These are phyloP conservation scores for Suhomyces coccinellae DNA, from an alignment of 1,139 yeast species.

Conservation along the genomic window DNA sequence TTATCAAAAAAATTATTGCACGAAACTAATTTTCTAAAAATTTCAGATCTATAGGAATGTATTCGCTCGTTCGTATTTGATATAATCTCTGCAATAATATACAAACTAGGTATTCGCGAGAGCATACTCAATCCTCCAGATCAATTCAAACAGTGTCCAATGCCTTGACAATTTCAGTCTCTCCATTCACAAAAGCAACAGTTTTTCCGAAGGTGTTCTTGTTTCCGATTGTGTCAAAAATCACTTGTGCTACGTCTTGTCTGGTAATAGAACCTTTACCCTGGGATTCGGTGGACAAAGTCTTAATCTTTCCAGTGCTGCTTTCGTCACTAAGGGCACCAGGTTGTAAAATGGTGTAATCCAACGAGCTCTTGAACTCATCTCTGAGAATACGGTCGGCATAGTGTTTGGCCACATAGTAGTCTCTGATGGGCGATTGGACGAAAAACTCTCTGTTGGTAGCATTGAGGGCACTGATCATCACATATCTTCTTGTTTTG, in stretches of 20 bases:
- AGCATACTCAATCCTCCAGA: background rate
- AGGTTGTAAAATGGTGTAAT: constrained; percentile 56
- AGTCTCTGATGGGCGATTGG: constrained; percentile 32
- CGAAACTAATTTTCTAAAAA: no score
- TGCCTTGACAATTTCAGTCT: background rate
- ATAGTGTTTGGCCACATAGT: constrained; percentile 55
- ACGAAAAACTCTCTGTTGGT: constrained; percentile 43
- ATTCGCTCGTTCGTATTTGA: no score
- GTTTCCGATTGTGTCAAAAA: constrained; percentile 23
- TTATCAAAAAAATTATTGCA: no score
- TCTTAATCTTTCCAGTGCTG: constrained; percentile 38
- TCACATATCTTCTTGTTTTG: constrained; percentile 47
- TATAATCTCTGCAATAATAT: no score
- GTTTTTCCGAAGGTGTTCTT: constrained; percentile 28
- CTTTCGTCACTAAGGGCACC: constrained; percentile 40
- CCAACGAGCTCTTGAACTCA: constrained; percentile 36
- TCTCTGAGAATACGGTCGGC: constrained; percentile 51
- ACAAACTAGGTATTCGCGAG: no score
- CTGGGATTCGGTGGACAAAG: constrained; percentile 15
- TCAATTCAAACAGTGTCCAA: background rate
- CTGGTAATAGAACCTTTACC: constrained; percentile 24
- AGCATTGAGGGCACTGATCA: constrained; percentile 60
- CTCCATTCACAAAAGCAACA: constrained; percentile 29
- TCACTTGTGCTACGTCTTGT: constrained; percentile 33
- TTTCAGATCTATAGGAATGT: no score